Percentiles rank a stretch among this genome's conserved stretches.
These are phyloP conservation scores for Forsythia suspensa DNA, from an alignment of 257 asterid genomes.

Conservation along the genomic window DNA sequence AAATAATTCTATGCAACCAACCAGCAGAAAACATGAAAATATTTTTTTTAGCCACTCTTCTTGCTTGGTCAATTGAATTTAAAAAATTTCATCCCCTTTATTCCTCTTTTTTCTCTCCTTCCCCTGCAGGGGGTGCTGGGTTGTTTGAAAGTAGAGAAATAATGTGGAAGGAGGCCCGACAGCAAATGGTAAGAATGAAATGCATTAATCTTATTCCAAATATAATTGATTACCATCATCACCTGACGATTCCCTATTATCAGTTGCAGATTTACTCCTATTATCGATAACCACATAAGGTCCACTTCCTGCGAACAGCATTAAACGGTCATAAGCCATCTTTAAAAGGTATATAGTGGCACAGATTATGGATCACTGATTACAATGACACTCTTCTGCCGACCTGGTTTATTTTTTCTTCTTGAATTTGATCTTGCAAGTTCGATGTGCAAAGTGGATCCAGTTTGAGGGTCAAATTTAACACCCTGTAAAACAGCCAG, in stretches of 20 bases:
- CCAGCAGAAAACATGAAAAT: not conserved
- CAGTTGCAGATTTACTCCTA: constrained; percentile 49
- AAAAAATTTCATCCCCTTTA: not conserved
- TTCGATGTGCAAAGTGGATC: constrained; percentile 86
- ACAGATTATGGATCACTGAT: not conserved
- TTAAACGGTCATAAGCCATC: constrained; percentile 17
- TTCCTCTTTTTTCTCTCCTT: not conserved
- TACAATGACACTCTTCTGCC: not conserved
- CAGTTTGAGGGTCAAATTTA: constrained; percentile 92
- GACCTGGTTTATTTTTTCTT: constrained; percentile 80
- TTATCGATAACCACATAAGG: constrained; percentile 93
- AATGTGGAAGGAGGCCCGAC: not conserved
- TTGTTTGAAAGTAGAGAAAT: not conserved
- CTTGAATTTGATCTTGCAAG: constrained; percentile 97
- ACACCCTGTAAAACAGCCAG: constrained; percentile 51
- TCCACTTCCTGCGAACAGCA: constrained; percentile 69
- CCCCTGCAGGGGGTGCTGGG: not conserved
- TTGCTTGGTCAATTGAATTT: constrained; percentile 3
- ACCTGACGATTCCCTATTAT: constrained; percentile 64
- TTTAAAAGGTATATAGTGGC: not conserved
- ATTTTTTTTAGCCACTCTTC: not conserved
- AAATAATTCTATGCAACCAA: not conserved
- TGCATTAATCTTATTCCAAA: not conserved
- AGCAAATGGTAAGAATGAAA: constrained; percentile 5
- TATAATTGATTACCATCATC: constrained; percentile 58